Evolutionary conservation across 768 basidiomycete species (phyloP).

Genomic region (Amanita rimosa): DNA sequence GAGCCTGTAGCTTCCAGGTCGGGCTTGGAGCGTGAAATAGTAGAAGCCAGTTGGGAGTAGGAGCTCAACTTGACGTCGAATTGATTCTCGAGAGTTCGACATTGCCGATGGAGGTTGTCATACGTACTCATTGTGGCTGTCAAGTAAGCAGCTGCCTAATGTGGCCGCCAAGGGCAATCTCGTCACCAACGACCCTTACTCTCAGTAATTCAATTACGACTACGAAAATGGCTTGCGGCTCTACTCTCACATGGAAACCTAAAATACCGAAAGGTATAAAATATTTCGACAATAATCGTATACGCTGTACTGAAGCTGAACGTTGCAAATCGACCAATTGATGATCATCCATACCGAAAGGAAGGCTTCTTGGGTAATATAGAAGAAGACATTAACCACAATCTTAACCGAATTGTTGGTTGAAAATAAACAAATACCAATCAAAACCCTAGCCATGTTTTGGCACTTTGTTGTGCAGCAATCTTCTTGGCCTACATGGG

Average conservation of each 20-base stretch:
- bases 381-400: too few relatives aligned
- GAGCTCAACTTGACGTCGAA: conserved; percentile 87
- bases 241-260: too few relatives aligned
- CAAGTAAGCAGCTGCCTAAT: not conserved
- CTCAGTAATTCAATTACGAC: too few relatives aligned
- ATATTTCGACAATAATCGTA: too few relatives aligned
- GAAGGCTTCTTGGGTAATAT: too few relatives aligned
- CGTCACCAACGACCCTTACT: too few relatives aligned
- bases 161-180: not conserved
- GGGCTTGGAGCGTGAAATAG: conserved; percentile 38
- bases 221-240: too few relatives aligned
- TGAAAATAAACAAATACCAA: not conserved
- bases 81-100: conserved; percentile 85
- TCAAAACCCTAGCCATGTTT: conserved; percentile 53
- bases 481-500: conserved; percentile 43
- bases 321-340: too few relatives aligned
- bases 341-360: too few relatives aligned
- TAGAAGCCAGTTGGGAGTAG: conserved; percentile 78
- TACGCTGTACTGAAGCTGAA: too few relatives aligned
- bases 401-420: too few relatives aligned
- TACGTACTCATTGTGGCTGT: conserved; percentile 57
- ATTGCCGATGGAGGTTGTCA: conserved; percentile 85
- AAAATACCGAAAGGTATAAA: too few relatives aligned
- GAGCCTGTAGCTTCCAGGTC: conserved; percentile 67
- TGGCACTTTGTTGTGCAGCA: conserved; percentile 51